Percentiles rank a stretch among this genome's conserved stretches.
phyloP scores from a whole-genome alignment of 176 grass and related monocot species.

The Tuctoria greenei region DNA sequence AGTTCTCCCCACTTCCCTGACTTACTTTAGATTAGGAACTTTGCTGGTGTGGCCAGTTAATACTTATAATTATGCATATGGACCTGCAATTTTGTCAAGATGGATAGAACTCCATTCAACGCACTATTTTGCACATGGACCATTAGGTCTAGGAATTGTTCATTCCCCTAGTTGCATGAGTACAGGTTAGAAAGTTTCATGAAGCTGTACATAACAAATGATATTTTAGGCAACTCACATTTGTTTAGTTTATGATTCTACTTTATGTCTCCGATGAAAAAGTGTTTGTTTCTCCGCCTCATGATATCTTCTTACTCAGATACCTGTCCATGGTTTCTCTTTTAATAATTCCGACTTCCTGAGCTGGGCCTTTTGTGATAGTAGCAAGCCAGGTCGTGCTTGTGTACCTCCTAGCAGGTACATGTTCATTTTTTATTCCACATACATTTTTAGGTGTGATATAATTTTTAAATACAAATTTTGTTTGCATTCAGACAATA shows the following conservation, averaged over 20 bases:
- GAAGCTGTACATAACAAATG: neutral
- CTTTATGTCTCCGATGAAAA: neutral
- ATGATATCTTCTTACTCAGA: conserved; percentile 42
- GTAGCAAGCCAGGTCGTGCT: conserved; percentile 69
- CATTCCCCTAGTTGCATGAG: neutral
- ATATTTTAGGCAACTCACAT: conserved; percentile 22
- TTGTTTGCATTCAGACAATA: conserved; percentile 57
- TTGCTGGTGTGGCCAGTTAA: neutral
- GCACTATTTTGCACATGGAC: neutral
- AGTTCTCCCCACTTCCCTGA: neutral
- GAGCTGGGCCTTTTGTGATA: conserved; percentile 80
- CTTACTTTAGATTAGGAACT: neutral
- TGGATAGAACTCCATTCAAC: neutral
- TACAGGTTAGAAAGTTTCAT: neutral
- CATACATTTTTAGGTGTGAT: neutral
- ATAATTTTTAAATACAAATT: neutral
- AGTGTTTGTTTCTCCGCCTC: neutral
- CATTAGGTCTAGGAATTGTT: neutral
- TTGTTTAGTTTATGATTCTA: neutral
- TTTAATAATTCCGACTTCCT: conserved; percentile 84
- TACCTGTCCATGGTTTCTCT: conserved; percentile 80
- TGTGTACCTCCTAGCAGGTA: conserved; percentile 58
- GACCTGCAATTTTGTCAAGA: neutral
- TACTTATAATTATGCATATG: conserved; percentile 3
- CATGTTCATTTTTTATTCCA: neutral